Conservation (phyloP, 257 asterid species). For the Solanum lycopersicoides region DNA sequence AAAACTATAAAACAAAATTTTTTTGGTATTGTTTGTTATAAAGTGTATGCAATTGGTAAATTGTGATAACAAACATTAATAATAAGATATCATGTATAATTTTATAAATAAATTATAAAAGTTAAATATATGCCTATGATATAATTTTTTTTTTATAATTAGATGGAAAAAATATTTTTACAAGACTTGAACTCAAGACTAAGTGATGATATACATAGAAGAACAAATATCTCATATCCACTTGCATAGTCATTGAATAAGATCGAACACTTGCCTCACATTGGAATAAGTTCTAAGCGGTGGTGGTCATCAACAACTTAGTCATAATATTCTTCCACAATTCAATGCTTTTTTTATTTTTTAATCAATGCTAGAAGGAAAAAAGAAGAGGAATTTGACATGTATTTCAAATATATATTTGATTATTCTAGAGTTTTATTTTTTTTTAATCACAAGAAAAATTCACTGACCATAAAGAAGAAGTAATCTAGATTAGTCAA, state of each 20-base stretch:
- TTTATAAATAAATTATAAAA: too few relatives aligned
- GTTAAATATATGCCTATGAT: background rate
- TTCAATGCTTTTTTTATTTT: background rate
- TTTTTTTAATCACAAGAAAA: too few relatives aligned
- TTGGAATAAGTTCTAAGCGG: background rate
- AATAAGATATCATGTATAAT: too few relatives aligned
- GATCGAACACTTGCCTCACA: background rate
- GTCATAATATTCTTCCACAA: background rate
- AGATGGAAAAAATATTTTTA: background rate
- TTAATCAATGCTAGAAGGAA: background rate
- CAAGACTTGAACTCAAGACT: background rate
- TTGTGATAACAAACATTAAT: background rate
- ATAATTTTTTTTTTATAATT: too few relatives aligned
- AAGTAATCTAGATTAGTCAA: too few relatives aligned
- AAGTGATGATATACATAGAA: background rate
- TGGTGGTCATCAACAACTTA: background rate
- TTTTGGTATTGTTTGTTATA: background rate
- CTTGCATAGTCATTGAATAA: background rate
- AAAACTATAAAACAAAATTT: background rate
- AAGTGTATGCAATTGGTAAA: background rate
- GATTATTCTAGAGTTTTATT: background rate
- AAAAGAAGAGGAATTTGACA: background rate
- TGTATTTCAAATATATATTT: background rate
- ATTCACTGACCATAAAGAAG: too few relatives aligned
- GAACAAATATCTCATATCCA: background rate